phyloP scores from a whole-genome alignment of 306 rosid genomes.

The Acmispon strigosus region DNA sequence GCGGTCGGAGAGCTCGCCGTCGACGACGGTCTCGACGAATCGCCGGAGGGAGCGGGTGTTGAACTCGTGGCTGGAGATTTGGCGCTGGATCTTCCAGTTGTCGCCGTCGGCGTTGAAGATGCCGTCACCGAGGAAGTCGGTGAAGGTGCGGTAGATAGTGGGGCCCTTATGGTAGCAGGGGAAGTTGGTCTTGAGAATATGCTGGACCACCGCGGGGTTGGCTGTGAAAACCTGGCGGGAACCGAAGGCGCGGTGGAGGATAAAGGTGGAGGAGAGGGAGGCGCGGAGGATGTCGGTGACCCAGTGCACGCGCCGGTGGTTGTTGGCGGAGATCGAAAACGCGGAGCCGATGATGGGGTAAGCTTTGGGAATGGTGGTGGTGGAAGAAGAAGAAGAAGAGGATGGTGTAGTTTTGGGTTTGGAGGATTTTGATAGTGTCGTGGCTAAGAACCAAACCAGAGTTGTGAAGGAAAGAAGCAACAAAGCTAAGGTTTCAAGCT shows the following conservation, averaged over 20 bases:
- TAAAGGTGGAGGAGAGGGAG: constrained; percentile 49
- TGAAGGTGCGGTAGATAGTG: neutral
- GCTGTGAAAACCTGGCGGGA: constrained; percentile 43
- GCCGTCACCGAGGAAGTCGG: constrained; percentile 60
- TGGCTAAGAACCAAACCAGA: constrained; percentile 17
- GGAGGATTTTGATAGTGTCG: neutral
- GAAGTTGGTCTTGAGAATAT: constrained; percentile 62
- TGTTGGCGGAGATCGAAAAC: constrained; percentile 31
- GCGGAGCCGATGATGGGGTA: constrained; percentile 54
- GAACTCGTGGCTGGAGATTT: constrained; percentile 49
- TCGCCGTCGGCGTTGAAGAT: constrained; percentile 54
- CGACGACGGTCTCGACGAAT: constrained; percentile 57
- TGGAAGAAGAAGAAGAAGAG: neutral
- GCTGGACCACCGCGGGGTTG: constrained; percentile 54
- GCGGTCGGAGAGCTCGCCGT: constrained; percentile 42
- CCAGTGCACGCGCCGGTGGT: constrained; percentile 43
- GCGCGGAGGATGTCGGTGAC: constrained; percentile 42
- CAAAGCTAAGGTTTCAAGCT: neutral
- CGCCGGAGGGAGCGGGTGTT: constrained; percentile 45
- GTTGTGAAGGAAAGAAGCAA: neutral
- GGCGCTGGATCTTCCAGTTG: constrained; percentile 58
- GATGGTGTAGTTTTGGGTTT: neutral
- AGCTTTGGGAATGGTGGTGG: constrained; percentile 36
- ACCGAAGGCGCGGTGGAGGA: constrained; percentile 37
- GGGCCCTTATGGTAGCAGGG: constrained; percentile 45